Evolutionary conservation across 2,329 filamentous ascomycete genomes (phyloP).

Genomic region (Neofusicoccum laricinum): DNA sequence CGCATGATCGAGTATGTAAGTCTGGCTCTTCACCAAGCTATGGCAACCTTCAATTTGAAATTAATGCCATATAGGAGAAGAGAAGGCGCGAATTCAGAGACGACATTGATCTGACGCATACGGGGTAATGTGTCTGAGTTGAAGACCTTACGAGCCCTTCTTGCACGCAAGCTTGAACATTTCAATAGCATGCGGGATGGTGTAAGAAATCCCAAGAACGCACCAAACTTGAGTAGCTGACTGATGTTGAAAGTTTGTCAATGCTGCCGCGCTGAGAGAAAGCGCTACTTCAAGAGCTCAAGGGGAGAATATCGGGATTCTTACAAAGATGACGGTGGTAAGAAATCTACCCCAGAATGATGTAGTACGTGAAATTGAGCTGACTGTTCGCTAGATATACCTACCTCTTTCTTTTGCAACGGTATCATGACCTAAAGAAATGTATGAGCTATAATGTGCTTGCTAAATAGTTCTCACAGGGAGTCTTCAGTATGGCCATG

Average conservation of each 20-base stretch:
- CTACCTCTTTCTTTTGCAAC: neutral
- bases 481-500: neutral
- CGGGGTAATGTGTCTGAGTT: neutral
- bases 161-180: slow-evolving; percentile 4
- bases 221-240: neutral
- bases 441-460: no score
- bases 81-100: neutral
- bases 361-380: neutral
- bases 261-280: slow-evolving; percentile 1
- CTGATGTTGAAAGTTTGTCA: neutral
- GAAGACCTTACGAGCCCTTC: neutral
- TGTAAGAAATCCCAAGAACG: neutral
- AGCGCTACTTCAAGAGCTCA: neutral
- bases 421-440: neutral
- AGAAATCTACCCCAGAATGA: no score
- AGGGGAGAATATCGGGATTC: slow-evolving; percentile 6
- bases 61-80: neutral
- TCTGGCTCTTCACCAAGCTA: neutral
- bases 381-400: no score
- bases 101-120: neutral
- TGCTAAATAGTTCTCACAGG: neutral
- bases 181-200: slow-evolving; percentile 13
- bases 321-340: slow-evolving; percentile 17
- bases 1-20: neutral
- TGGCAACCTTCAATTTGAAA: neutral